These are phyloP conservation scores for Hirschioporus abietinus DNA, from an alignment of 768 basidiomycete species.

Conservation along the genomic window DNA sequence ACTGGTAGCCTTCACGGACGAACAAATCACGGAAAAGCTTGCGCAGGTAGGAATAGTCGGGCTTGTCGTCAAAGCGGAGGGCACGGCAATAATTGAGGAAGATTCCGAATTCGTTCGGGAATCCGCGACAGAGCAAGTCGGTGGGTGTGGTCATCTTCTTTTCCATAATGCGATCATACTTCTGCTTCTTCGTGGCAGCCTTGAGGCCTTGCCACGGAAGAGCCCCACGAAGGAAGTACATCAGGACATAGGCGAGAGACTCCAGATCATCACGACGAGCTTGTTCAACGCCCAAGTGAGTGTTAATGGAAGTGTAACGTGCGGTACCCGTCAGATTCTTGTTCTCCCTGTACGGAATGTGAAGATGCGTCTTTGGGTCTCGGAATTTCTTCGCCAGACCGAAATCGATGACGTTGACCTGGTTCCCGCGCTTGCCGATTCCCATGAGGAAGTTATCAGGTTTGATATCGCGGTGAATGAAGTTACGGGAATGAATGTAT, in stretches of 20 bases:
- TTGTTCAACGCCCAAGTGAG: conserved; percentile 96
- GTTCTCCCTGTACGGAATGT: conserved; percentile 99
- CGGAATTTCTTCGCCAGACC: conserved; percentile 99
- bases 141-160: conserved; percentile 99
- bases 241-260: conserved; percentile 96
- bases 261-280: conserved; percentile 97
- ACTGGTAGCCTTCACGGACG: conserved; percentile 96
- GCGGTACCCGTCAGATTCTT: conserved; percentile 99
- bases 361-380: conserved; percentile 98
- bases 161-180: conserved; percentile 99
- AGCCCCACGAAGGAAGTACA: conserved; percentile 99
- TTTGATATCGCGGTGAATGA: conserved; percentile 44
- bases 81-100: conserved; percentile 54
- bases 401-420: conserved; percentile 73
- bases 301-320: conserved; percentile 99
- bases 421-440: conserved; percentile 51
- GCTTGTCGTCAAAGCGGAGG: conserved; percentile 54
- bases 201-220: conserved; percentile 99
- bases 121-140: conserved; percentile 46
- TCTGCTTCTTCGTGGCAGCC: conserved; percentile 99
- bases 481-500: conserved; percentile 53
- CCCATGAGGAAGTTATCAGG: conserved; percentile 57
- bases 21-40: conserved; percentile 86
- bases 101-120: conserved; percentile 53
- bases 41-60: conserved; percentile 54